Evolutionary conservation across 2,329 filamentous ascomycete species (phyloP).

Genomic region (Stagonosporopsis chrysanthemi): DNA sequence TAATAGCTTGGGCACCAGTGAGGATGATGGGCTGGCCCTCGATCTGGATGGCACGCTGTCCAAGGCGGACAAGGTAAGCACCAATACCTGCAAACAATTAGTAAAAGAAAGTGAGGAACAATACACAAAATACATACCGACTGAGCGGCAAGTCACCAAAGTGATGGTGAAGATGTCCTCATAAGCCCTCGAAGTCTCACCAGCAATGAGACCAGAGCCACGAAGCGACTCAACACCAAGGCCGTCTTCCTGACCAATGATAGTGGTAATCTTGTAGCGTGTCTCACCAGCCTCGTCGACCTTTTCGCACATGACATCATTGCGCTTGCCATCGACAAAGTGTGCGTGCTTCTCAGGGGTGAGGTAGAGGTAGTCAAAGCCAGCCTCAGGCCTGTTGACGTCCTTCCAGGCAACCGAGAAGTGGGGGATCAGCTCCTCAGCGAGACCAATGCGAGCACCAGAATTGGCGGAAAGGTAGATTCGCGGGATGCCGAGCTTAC

Average conservation of each 20-base stretch:
- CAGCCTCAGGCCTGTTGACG: constrained; percentile 76
- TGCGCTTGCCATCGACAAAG: constrained; percentile 78
- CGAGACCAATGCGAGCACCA: constrained; percentile 94
- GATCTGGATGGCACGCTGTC: constrained; percentile 97
- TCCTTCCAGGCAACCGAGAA: constrained; percentile 99
- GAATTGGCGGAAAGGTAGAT: constrained; percentile 99
- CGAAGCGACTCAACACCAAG: constrained; percentile 97
- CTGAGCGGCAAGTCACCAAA: constrained; percentile 95
- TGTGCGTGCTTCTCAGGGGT: constrained; percentile 84
- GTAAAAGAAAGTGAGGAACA: constrained; percentile 17
- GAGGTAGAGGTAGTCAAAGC: constrained; percentile 97
- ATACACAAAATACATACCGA: constrained; percentile 65
- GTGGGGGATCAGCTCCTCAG: constrained; percentile 94
- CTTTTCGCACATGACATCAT: constrained; percentile 86
- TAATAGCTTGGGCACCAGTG: constrained; percentile 94
- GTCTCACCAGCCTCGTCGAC: constrained; percentile 86
- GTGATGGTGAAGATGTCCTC: constrained; percentile 99
- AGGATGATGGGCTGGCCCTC: constrained; percentile 99
- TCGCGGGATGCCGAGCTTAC: constrained; percentile 91
- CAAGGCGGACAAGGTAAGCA: constrained; percentile 97
- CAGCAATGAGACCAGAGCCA: constrained; percentile 96
- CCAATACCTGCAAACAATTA: constrained; percentile 75
- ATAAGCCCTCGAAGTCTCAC: constrained; percentile 95
- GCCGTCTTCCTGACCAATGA: constrained; percentile 92
- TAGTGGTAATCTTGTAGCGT: constrained; percentile 90